phyloP scores from a whole-genome alignment of 305 asterid genomes.

The Stenogyne calaminthoides region DNA sequence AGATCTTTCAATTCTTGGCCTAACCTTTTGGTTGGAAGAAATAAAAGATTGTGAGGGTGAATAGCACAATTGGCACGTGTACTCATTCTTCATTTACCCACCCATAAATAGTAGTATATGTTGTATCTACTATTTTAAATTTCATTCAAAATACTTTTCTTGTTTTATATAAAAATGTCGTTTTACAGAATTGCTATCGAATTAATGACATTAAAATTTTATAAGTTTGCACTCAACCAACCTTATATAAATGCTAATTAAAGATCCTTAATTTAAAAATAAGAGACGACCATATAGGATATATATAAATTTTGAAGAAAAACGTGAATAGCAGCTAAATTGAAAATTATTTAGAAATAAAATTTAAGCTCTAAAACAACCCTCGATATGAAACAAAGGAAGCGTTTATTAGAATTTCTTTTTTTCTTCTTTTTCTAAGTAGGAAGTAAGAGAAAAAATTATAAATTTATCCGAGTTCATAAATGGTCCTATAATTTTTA shows the following conservation, averaged over 20 bases:
- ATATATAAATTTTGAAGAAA: too few relatives aligned
- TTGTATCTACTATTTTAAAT: background rate
- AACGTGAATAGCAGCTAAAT: too few relatives aligned
- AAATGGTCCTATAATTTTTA: too few relatives aligned
- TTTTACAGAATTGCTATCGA: background rate
- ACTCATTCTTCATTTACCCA: background rate
- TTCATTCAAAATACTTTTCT: too few relatives aligned
- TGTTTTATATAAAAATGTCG: background rate
- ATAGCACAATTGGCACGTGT: background rate
- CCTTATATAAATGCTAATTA: background rate
- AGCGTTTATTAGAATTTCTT: too few relatives aligned
- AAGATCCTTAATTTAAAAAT: background rate
- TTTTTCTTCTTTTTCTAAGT: too few relatives aligned
- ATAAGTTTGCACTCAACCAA: background rate
- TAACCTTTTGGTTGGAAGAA: background rate
- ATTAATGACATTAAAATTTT: background rate
- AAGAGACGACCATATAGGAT: background rate
- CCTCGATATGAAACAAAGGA: too few relatives aligned
- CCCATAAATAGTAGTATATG: background rate
- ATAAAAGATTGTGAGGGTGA: background rate
- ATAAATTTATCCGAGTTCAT: too few relatives aligned
- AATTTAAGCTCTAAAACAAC: too few relatives aligned
- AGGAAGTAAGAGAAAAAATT: too few relatives aligned
- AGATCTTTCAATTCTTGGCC: background rate
- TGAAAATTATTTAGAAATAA: too few relatives aligned